These are phyloP conservation scores for Blastomyces silverae DNA, from an alignment of 2,329 filamentous ascomycete genomes.

Conservation along the genomic window DNA sequence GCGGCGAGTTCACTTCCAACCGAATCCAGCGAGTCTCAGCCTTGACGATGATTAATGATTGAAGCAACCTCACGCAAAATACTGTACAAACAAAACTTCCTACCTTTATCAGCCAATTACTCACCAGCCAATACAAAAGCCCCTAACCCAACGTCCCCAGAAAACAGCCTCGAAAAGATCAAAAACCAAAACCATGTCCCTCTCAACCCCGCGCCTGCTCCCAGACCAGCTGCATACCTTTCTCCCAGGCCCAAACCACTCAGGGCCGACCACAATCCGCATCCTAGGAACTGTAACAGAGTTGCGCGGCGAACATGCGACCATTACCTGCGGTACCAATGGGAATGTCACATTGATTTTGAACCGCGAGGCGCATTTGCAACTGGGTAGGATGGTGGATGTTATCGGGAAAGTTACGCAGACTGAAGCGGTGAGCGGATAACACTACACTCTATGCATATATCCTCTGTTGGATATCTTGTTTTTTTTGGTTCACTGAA, in stretches of 20 bases:
- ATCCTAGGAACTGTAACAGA: conserved; percentile 79
- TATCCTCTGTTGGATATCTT: neutral
- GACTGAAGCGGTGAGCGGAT: conserved; percentile 31
- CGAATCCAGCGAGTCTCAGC: neutral
- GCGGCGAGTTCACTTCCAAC: neutral
- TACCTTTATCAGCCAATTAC: neutral
- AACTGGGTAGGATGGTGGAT: conserved; percentile 43
- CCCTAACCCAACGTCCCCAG: neutral
- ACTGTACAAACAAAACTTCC: neutral
- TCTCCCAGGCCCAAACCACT: conserved; percentile 37
- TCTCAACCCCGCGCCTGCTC: conserved; percentile 76
- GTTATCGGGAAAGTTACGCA: conserved; percentile 44
- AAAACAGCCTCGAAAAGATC: neutral
- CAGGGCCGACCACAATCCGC: conserved; percentile 61
- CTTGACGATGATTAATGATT: neutral
- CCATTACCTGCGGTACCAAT: conserved; percentile 62
- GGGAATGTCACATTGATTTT: conserved; percentile 69
- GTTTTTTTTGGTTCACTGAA: neutral
- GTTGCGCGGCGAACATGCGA: conserved; percentile 71
- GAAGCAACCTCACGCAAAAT: neutral
- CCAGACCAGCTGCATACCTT: conserved; percentile 68
- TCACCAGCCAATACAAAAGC: neutral
- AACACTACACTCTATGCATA: conserved; percentile 1
- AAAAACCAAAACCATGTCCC: conserved; percentile 49
- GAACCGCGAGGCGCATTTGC: conserved; percentile 51